Percentiles rank a stretch among this genome's conserved stretches.
Conservation (phyloP, 1,284 basidiomycete genomes). For the Pseudozyma sp. region DNA sequence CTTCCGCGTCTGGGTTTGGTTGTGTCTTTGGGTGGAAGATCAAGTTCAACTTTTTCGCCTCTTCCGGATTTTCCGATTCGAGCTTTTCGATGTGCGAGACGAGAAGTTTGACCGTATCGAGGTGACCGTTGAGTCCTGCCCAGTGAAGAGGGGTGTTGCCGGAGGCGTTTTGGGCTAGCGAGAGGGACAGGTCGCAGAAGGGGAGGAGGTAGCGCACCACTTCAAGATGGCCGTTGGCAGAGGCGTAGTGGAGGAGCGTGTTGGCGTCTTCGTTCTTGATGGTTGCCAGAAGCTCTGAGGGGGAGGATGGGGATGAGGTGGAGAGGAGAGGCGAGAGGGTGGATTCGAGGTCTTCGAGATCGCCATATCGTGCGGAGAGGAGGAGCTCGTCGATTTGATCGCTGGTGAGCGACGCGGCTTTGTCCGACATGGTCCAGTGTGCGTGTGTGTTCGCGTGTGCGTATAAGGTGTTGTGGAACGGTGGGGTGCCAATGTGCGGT, state of each 20-base stretch:
- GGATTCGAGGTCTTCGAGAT: constrained; percentile 53
- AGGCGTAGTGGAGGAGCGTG: constrained; percentile 60
- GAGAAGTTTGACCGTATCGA: constrained; percentile 52
- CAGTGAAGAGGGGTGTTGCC: constrained; percentile 68
- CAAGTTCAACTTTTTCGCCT: constrained; percentile 37
- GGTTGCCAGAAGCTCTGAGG: constrained; percentile 12
- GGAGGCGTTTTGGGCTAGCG: constrained; percentile 58
- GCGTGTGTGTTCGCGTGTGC: background rate
- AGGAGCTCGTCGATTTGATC: constrained; percentile 66
- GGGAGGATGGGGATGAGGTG: background rate
- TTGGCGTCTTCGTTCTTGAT: constrained; percentile 60
- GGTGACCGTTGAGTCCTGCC: constrained; percentile 67
- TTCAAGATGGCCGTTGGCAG: constrained; percentile 62
- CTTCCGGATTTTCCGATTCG: constrained; percentile 29
- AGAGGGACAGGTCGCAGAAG: constrained; percentile 20
- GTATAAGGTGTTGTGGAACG: background rate
- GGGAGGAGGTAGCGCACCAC: constrained; percentile 53
- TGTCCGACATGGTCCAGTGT: constrained; percentile 19
- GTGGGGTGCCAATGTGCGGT: background rate
- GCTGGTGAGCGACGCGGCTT: constrained; percentile 27
- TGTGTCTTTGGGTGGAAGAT: constrained; percentile 28
- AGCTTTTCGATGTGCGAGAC: constrained; percentile 56
- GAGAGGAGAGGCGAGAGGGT: constrained; percentile 33
- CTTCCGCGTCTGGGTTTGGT: constrained; percentile 14
- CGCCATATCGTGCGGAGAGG: constrained; percentile 62